Base-by-base conservation (phyloP, 371 early-diverging fungal genomes). In the Dentiscutata heterogama region DNA sequence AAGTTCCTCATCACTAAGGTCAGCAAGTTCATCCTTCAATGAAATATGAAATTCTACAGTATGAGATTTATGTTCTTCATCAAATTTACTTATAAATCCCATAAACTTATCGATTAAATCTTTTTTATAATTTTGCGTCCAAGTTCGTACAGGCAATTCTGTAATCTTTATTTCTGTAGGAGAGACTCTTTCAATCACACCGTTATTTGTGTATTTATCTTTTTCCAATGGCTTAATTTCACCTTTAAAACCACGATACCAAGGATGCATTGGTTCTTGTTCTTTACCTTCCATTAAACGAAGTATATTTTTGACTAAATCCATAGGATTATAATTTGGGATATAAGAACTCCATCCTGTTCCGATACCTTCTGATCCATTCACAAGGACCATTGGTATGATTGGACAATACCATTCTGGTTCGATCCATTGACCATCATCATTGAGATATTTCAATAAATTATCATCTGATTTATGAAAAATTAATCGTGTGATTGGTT, bases 341-440 rank as follows among this genome's bases (percentile, higher is more conserved):
- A 96, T 93, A 54, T 75, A 88, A 0, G 96, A 93, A 85, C 94
- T 95, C 96, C 96, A 96, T 10, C 95, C 65, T 16, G 99, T 99
- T 53, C 99, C 99, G 80, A 99, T 99, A 83, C 99, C 99, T 39
- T 99, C 98, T 1, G 96, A 92, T 39, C 99, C 99, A 86, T 99
- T 99, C 11, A 99, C 92, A 25, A 99, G 88, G 0, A 99, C 92
- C 96, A 99, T 95, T 0, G 99, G 99, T 4, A 99, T 84, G 53
- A 99, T 93, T 1, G 99, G 99, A 10, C 99, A 87, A 87, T 97
- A 95, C 96, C 96, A 99, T 79, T 94, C 92, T 14, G 99, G 99
- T 88, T 99, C 99, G 70, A 99, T 97, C 27, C 85, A 86, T 82
- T 95, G 91, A 63, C 97, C 97, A 84, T 99, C 99, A 77, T 99